Evolutionary conservation across 2,329 filamentous ascomycete species (phyloP), one percentile per base, ranked within the genome.

Genomic region (Stemphylium beticola): DNA sequence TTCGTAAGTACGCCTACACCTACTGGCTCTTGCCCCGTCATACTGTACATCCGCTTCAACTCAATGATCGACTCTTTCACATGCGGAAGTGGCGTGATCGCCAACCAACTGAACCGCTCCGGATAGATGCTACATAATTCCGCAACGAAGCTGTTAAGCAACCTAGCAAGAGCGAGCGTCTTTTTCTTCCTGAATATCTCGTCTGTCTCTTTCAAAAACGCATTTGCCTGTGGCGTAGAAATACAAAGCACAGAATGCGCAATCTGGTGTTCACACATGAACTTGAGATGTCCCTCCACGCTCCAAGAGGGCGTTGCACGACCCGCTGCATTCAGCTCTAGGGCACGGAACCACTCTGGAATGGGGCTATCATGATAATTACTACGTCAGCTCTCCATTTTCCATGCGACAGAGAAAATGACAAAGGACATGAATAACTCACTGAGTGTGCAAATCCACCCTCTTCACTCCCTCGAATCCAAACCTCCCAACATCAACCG

Each of bases 361-460:
- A 76, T 69, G 22, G 72, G 68, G 47, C 51, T 54, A 11, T 15
- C 6, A 15, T 18, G n/a, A 3, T 2, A 34, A 7, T 47, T 10
- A 18, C 12, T 11, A 38, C 14, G 1, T 24, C 22, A 32, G 29
- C 18, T 9, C 41, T 10, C 12, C 3, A 0, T 2, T 12, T 9
- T 18, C 4, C 3, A 2, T 29, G 10, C 26, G 26, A 29, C 11
- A 3, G 26, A 2, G 26, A 29, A 14, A 32, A 18, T 15, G 9
- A 7, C 4, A 12, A n/a, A 15, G 14, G 15, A n/a, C 12, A 33
- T 1, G 4, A 2, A 29, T 15, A 26, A 4, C 51, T 50, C 31
- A 50, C 51, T 76, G 74, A 9, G 67, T 71, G 53, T 76, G 74
- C 1, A 72, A 71, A 53, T 76, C 74, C 44, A 76, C 67, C 12